phyloP scores from a whole-genome alignment of 2,329 filamentous ascomycete species.

The Fusarium continuum region DNA sequence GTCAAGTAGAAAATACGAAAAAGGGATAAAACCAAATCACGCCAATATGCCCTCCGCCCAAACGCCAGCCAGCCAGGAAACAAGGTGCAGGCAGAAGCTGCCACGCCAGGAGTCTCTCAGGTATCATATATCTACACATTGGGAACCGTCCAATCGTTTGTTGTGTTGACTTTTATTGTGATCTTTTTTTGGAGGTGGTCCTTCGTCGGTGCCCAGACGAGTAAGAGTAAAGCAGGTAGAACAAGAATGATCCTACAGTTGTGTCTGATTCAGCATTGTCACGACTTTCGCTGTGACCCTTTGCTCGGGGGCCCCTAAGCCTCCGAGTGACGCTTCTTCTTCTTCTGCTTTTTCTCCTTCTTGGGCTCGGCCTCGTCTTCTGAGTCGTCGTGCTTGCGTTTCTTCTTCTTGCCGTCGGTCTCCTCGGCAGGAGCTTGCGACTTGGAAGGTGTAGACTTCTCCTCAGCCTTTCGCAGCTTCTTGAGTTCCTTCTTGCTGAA shows the following conservation, averaged over 20 bases:
- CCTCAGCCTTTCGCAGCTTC: slow-evolving; percentile 72
- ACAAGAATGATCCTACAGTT: slow-evolving; percentile 21
- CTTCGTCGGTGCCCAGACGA: slow-evolving; percentile 42
- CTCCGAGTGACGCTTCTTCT: slow-evolving; percentile 56
- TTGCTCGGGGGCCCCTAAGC: slow-evolving; percentile 42
- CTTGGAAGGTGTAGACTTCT: slow-evolving; percentile 55
- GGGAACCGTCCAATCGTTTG: slow-evolving; percentile 40
- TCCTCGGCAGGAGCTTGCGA: slow-evolving; percentile 56
- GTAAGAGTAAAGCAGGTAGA: slow-evolving; percentile 42
- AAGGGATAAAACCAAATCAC: slow-evolving; percentile 45
- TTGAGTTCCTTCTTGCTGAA: slow-evolving; percentile 81
- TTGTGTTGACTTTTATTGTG: slow-evolving; percentile 33
- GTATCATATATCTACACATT: slow-evolving; percentile 49
- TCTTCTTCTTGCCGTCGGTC: slow-evolving; percentile 65
- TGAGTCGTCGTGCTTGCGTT: slow-evolving; percentile 75
- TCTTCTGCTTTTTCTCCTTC: slow-evolving; percentile 66
- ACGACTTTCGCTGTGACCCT: slow-evolving; percentile 20
- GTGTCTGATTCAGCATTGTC: slow-evolving; percentile 37
- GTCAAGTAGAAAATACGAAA: slow-evolving; percentile 38
- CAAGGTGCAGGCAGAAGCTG: slow-evolving; percentile 43
- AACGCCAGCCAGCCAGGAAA: slow-evolving; percentile 49
- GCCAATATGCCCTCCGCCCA: slow-evolving; percentile 48
- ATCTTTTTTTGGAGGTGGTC: slow-evolving; percentile 34
- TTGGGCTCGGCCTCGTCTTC: slow-evolving; percentile 70
- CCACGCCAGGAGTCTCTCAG: slow-evolving; percentile 47